A percentile compares a stretch with the other conserved stretches of the same genome.
These are phyloP conservation scores for Mrakia gelida DNA, from an alignment of 768 basidiomycete species.

Conservation along the genomic window DNA sequence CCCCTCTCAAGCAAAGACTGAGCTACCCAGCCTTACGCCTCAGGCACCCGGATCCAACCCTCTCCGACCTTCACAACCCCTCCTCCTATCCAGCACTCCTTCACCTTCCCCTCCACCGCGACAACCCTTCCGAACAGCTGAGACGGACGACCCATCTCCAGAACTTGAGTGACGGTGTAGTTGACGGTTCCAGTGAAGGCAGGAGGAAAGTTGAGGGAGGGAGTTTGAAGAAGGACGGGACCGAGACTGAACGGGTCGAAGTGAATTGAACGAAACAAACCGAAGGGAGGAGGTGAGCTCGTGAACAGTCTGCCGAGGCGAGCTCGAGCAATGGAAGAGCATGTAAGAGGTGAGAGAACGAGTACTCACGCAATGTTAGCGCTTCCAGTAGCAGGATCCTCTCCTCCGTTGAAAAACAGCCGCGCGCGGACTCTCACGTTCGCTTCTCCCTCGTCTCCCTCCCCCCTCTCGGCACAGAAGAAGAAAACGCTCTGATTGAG, in stretches of 20 bases:
- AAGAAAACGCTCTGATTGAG: neutral
- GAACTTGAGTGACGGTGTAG: neutral
- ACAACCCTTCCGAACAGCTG: neutral
- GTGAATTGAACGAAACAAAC: neutral
- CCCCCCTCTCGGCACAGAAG: neutral
- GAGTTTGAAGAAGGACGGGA: neutral
- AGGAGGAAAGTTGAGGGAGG: neutral
- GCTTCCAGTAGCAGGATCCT: constrained; percentile 4
- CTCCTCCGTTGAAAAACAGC: neutral
- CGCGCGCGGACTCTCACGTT: neutral
- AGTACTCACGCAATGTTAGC: constrained; percentile 5
- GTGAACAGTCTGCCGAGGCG: too few relatives aligned
- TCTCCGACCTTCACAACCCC: neutral
- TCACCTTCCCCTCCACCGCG: neutral
- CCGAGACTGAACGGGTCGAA: neutral
- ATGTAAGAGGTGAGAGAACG: neutral
- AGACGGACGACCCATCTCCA: neutral
- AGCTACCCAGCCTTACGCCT: too few relatives aligned
- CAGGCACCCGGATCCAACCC: neutral
- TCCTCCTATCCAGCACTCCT: neutral
- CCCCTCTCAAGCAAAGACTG: too few relatives aligned
- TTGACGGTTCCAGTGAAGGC: neutral
- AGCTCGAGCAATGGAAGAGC: neutral
- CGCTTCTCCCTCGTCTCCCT: too few relatives aligned
- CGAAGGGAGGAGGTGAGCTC: neutral